Evolutionary conservation across 495 filamentous ascomycete genomes (phyloP).

Genomic region (Chaetomium cochliodes): DNA sequence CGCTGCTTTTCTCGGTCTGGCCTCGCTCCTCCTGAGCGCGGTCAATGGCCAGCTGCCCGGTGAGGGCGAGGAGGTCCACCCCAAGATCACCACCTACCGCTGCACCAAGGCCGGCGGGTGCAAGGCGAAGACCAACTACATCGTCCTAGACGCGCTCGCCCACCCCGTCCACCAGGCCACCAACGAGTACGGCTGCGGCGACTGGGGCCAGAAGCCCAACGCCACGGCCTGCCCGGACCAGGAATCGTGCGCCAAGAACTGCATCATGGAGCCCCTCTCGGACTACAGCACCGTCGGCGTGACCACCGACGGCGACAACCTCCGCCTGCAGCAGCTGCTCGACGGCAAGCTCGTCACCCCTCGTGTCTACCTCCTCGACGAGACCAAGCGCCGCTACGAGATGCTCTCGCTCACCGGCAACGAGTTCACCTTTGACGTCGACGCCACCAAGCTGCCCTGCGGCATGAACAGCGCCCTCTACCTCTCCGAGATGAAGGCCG

Average conservation of each 20-base stretch:
- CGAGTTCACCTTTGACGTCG: constrained; percentile 66
- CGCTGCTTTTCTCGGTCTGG: constrained; percentile 22
- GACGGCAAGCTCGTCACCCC: constrained; percentile 41
- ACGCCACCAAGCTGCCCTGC: constrained; percentile 59
- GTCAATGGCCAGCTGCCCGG: constrained; percentile 31
- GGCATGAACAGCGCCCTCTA: constrained; percentile 69
- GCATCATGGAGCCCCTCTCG: constrained; percentile 50
- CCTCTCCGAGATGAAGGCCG: constrained; percentile 60
- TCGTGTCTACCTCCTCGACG: constrained; percentile 61
- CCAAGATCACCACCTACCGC: constrained; percentile 55
- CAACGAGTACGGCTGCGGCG: constrained; percentile 35
- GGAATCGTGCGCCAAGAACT: constrained; percentile 50
- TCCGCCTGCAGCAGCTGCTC: constrained; percentile 50
- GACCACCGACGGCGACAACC: constrained; percentile 42
- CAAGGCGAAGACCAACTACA: constrained; percentile 48
- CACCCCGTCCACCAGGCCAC: constrained; percentile 30
- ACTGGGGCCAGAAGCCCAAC: constrained; percentile 49
- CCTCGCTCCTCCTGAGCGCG: constrained; percentile 23
- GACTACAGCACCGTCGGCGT: constrained; percentile 51
- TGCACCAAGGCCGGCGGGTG: constrained; percentile 56
- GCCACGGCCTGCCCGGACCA: constrained; percentile 48
- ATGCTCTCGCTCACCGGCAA: constrained; percentile 57
- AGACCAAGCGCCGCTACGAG: constrained; percentile 54
- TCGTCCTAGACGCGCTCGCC: constrained; percentile 58
- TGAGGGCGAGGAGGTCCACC: constrained; percentile 45